Evolutionary conservation across 106 monocot genomes (phyloP).

Genomic region (Dioscorea alata): DNA sequence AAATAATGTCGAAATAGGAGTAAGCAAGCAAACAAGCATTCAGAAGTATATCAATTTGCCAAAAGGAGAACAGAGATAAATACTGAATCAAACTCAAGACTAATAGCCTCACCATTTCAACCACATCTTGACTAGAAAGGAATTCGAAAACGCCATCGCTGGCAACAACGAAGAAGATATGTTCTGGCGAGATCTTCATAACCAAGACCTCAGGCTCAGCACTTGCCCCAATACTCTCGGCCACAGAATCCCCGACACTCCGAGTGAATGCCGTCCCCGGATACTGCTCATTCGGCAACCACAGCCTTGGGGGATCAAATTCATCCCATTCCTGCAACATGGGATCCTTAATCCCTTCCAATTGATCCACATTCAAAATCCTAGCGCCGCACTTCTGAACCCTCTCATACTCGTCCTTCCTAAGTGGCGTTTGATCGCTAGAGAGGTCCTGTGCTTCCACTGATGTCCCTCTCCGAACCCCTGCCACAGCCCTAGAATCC

Average conservation of each 20-base stretch:
- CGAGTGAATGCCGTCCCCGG: conserved; percentile 91
- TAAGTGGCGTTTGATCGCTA: conserved; percentile 73
- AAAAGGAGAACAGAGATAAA: no score
- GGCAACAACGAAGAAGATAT: conserved; percentile 70
- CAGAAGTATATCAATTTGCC: no score
- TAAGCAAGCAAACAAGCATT: no score
- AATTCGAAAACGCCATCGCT: conserved; percentile 95
- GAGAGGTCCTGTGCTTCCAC: conserved; percentile 63
- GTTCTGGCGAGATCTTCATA: conserved; percentile 47
- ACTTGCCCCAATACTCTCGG: conserved; percentile 70
- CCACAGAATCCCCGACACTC: conserved; percentile 76
- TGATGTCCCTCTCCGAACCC: conserved; percentile 29
- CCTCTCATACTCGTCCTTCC: conserved; percentile 80
- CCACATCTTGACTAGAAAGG: conserved; percentile 78
- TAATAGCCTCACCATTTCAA: conserved; percentile 61
- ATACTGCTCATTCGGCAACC: conserved; percentile 73
- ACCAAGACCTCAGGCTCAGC: conserved; percentile 65
- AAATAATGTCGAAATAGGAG: no score
- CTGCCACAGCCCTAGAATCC: conserved; percentile 71
- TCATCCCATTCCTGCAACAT: conserved; percentile 54
- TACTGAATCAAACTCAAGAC: no score
- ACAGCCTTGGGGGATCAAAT: conserved; percentile 83
- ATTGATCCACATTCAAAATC: conserved; percentile 72
- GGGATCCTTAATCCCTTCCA: conserved; percentile 69
- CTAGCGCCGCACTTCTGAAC: conserved; percentile 66